Evolutionary conservation across 2,329 filamentous ascomycete genomes (phyloP).

Genomic region (Nemania sp.): DNA sequence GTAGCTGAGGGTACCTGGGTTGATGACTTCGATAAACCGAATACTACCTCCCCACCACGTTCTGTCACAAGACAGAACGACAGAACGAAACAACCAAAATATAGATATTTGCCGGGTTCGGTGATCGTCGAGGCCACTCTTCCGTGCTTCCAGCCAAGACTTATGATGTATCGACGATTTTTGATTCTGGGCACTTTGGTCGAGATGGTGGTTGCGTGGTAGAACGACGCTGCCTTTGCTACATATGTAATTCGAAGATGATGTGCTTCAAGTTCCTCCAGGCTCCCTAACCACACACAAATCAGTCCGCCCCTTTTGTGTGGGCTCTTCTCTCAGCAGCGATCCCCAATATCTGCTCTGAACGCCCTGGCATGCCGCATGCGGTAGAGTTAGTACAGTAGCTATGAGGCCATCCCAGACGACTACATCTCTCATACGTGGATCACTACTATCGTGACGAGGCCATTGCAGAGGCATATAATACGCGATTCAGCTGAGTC

Average conservation of each 20-base stretch:
- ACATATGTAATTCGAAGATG: slow-evolving; percentile 5
- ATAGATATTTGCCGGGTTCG: too few species aligned
- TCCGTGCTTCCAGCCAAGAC: too few species aligned
- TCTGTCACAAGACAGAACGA: too few species aligned
- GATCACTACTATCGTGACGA: background rate
- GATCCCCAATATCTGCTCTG: slow-evolving; percentile 18
- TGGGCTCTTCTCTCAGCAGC: slow-evolving; percentile 11
- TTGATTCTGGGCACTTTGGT: background rate
- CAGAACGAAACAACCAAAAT: too few species aligned
- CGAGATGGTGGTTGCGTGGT: slow-evolving; percentile 14
- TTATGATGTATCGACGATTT: too few species aligned
- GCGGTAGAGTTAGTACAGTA: background rate
- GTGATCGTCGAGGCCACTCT: too few species aligned
- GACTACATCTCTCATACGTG: background rate
- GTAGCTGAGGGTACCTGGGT: too few species aligned
- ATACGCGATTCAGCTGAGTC: slow-evolving; percentile 2
- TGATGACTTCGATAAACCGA: too few species aligned
- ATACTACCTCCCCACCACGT: too few species aligned
- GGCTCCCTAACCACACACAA: too few species aligned
- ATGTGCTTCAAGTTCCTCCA: too few species aligned
- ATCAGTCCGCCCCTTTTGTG: background rate
- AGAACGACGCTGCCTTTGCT: slow-evolving; percentile 1
- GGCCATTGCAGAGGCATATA: background rate
- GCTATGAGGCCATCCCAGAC: too few species aligned
- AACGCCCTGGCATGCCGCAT: background rate